Conservation (phyloP, 768 basidiomycete genomes). For the Amanita molliuscula region DNA sequence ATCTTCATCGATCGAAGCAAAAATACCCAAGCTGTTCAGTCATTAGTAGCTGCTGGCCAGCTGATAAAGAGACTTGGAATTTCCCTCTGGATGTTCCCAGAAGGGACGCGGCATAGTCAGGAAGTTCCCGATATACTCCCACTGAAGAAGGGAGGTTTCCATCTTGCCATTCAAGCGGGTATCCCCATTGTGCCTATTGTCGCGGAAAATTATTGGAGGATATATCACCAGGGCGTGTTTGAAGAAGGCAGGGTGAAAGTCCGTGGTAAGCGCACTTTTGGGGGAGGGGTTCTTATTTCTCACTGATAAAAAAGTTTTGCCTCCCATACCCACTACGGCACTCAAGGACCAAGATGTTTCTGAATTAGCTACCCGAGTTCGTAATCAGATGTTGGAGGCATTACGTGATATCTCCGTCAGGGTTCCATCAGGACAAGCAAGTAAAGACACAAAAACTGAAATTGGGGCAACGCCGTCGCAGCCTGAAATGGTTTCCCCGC, state of each 20-base stretch:
- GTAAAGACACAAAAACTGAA: background rate
- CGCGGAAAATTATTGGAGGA: constrained; percentile 84
- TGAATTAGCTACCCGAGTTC: constrained; percentile 54
- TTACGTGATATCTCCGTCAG: constrained; percentile 69
- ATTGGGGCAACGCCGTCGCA: background rate
- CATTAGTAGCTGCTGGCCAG: constrained; percentile 68
- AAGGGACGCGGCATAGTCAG: constrained; percentile 80
- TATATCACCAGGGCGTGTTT: constrained; percentile 75
- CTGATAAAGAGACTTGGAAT: constrained; percentile 61
- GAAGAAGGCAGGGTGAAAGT: constrained; percentile 70
- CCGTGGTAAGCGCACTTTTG: constrained; percentile 45
- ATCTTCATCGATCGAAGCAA: constrained; percentile 89
- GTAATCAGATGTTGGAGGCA: constrained; percentile 68
- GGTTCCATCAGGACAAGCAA: constrained; percentile 19
- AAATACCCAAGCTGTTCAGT: constrained; percentile 59
- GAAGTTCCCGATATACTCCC: constrained; percentile 61
- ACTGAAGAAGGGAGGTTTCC: constrained; percentile 98
- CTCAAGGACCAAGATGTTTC: constrained; percentile 62
- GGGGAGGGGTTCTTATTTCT: background rate
- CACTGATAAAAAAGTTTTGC: constrained; percentile 53
- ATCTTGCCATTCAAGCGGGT: constrained; percentile 84
- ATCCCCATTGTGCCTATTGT: constrained; percentile 90
- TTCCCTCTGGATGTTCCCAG: constrained; percentile 92
- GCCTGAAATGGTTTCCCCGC: constrained; percentile 1
- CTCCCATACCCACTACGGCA: constrained; percentile 71